Percentiles rank a stretch among this genome's conserved stretches.
Conservation (phyloP, 176 grass and related monocot species). For the Aegilops tauschii region DNA sequence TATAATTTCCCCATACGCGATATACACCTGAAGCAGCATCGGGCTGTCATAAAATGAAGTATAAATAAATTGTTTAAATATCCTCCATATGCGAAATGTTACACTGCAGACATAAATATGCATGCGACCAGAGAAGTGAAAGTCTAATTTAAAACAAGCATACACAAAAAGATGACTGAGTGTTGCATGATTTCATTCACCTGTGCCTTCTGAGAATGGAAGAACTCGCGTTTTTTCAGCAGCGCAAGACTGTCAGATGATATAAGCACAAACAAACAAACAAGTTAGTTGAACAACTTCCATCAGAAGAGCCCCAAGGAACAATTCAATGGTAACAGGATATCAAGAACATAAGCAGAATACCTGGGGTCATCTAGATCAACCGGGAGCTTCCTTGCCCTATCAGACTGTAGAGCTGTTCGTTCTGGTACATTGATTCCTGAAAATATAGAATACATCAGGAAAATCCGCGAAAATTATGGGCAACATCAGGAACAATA, state of each 20-base stretch:
- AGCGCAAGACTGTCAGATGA: constrained; percentile 55
- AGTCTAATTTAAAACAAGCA: neutral
- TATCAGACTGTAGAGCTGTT: constrained; percentile 70
- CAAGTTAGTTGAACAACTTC: neutral
- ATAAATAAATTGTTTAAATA: neutral
- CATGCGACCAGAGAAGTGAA: neutral
- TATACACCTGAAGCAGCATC: neutral
- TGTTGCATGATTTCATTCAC: constrained; percentile 34
- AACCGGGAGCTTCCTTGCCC: constrained; percentile 59
- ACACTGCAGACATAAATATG: neutral
- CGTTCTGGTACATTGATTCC: constrained; percentile 35
- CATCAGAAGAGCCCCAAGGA: neutral
- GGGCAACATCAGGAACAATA: neutral
- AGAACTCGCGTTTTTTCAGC: constrained; percentile 78
- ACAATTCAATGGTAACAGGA: neutral
- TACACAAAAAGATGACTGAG: constrained; percentile 9
- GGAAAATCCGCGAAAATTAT: constrained; percentile 15
- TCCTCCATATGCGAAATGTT: neutral
- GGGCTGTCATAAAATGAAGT: neutral
- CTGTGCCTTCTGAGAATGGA: constrained; percentile 86
- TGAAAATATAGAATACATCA: constrained; percentile 9
- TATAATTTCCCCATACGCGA: neutral
- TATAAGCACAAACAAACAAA: constrained; percentile 40
- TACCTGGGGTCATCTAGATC: constrained; percentile 61
- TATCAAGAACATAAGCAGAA: constrained; percentile 30